Evolutionary conservation across 1,139 yeast genomes (phyloP).

Genomic region (Yamadazyma triangularis): DNA sequence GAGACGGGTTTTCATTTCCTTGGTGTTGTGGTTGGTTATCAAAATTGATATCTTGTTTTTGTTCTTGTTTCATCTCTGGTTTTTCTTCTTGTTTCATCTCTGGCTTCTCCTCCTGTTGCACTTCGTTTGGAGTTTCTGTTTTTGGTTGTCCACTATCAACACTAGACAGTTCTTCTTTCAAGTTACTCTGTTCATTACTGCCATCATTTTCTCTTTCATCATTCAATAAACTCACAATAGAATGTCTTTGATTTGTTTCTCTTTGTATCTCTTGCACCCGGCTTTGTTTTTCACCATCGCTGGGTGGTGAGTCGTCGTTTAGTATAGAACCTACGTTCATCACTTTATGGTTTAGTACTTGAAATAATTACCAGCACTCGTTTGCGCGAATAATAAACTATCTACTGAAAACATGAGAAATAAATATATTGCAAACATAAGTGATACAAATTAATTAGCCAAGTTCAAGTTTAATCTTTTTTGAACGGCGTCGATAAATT

Average conservation of each 20-base stretch:
- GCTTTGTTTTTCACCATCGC: constrained; percentile 12
- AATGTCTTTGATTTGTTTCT: constrained; percentile 23
- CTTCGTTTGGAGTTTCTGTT: neutral
- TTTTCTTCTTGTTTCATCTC: constrained; percentile 2
- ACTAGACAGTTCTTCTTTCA: constrained; percentile 32
- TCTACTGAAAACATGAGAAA: too few species aligned
- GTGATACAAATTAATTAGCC: neutral
- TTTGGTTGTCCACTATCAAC: neutral
- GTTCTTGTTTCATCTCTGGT: constrained; percentile 1
- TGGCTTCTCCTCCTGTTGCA: constrained; percentile 1
- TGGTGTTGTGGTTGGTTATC: constrained; percentile 1
- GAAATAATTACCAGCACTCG: too few species aligned
- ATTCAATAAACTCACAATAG: constrained; percentile 45
- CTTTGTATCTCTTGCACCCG: constrained; percentile 2
- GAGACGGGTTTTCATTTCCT: neutral
- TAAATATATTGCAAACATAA: too few species aligned
- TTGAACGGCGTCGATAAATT: constrained; percentile 78
- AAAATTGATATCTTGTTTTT: neutral
- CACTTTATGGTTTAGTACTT: too few species aligned
- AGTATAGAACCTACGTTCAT: constrained; percentile 49
- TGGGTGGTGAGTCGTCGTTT: constrained; percentile 38
- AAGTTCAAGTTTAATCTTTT: constrained; percentile 22
- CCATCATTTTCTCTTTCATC: constrained; percentile 24
- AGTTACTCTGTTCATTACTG: constrained; percentile 40
- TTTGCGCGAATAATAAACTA: too few species aligned